Conservation (phyloP, 228 moss, liverwort and hornwort species). For the Sphagnum fallax region DNA sequence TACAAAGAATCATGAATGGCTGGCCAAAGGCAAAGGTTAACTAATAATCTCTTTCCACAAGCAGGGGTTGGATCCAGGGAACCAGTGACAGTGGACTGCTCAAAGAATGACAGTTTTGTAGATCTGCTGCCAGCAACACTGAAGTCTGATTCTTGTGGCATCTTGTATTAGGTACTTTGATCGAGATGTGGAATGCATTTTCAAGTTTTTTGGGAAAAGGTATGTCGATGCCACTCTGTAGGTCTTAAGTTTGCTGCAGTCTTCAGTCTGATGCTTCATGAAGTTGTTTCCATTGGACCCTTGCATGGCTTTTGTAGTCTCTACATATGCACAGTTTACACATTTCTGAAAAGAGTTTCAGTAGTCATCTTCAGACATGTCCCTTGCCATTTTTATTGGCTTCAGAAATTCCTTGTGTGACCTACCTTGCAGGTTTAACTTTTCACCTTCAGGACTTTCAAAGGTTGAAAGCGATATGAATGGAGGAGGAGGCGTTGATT, state of each 20-base stretch:
- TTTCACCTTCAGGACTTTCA: slow-evolving; percentile 33
- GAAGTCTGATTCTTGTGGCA: too few species aligned
- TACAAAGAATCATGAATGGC: too few species aligned
- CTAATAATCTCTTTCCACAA: too few species aligned
- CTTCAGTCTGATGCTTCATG: not conserved
- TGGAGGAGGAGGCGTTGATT: slow-evolving; percentile 8
- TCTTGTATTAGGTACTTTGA: slow-evolving; percentile 69
- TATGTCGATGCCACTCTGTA: slow-evolving; percentile 7
- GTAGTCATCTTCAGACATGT: too few species aligned
- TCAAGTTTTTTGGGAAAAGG: slow-evolving; percentile 96
- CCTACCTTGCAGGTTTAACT: slow-evolving; percentile 51
- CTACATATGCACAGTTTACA: too few species aligned
- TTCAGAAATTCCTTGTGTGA: too few species aligned
- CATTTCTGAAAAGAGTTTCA: too few species aligned
- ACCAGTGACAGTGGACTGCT: too few species aligned
- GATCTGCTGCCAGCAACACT: not conserved
- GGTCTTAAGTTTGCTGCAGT: too few species aligned
- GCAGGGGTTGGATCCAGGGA: too few species aligned
- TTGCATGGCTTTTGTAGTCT: not conserved
- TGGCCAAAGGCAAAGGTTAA: too few species aligned
- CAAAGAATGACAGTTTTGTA: not conserved
- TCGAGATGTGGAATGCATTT: slow-evolving; percentile 95
- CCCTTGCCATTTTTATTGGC: too few species aligned
- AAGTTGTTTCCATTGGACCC: not conserved
- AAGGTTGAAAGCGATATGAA: slow-evolving; percentile 17